A percentile compares a stretch with the other conserved stretches of the same genome.
These are phyloP conservation scores for Antrodiella citrinella DNA, from an alignment of 768 basidiomycete species.

Conservation along the genomic window DNA sequence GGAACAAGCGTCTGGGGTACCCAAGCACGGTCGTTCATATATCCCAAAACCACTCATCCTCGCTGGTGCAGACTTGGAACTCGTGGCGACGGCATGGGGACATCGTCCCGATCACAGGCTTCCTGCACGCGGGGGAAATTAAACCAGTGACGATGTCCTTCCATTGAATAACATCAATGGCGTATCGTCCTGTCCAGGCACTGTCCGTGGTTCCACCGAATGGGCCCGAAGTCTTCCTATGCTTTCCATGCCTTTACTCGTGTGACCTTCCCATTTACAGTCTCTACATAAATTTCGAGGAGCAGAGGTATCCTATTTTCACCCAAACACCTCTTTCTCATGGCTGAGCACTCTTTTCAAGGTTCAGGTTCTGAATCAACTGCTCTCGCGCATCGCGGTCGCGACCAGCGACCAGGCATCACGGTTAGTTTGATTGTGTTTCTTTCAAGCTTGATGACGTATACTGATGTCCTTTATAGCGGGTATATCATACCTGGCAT, in stretches of 20 bases:
- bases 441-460: background rate
- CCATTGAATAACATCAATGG: background rate
- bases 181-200: background rate
- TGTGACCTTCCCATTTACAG: slow-evolving; percentile 9
- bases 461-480: slow-evolving; percentile 1
- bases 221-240: background rate
- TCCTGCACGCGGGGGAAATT: background rate
- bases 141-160: background rate
- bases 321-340: background rate
- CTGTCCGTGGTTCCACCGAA: background rate
- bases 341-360: background rate
- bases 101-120: background rate
- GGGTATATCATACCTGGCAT: slow-evolving; percentile 11
- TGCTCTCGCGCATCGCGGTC: background rate
- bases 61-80: background rate
- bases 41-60: background rate
- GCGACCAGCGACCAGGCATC: slow-evolving; percentile 5
- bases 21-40: slow-evolving; percentile 1
- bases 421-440: slow-evolving; percentile 1
- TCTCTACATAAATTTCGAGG: slow-evolving; percentile 9
- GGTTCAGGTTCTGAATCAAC: background rate
- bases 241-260: slow-evolving; percentile 3
- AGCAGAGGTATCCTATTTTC: background rate
- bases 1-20: background rate
- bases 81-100: background rate